Evolutionary conservation across 2,329 filamentous ascomycete genomes (phyloP).

Genomic region (Phyllosticta ampelicida): DNA sequence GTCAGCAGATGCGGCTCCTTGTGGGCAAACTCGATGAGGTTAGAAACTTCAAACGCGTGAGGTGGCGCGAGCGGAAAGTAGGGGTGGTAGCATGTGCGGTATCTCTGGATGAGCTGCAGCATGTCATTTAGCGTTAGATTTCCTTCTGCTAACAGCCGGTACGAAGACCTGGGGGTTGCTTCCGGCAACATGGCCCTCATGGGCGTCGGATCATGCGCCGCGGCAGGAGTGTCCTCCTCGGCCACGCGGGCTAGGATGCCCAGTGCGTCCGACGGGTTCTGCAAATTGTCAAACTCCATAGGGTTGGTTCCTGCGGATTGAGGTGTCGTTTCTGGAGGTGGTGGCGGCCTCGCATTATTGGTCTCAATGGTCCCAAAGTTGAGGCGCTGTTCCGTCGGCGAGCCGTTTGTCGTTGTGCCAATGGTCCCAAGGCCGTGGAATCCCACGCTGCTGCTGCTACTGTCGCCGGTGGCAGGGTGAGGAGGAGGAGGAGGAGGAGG

Average conservation of each 20-base stretch:
- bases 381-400: slow-evolving; percentile 4
- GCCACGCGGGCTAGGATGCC: slow-evolving; percentile 39
- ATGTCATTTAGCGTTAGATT: slow-evolving; percentile 36
- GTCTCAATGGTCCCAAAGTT: slow-evolving; percentile 4
- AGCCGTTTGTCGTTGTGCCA: slow-evolving; percentile 19
- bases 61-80: slow-evolving; percentile 59
- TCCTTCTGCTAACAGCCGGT: slow-evolving; percentile 31
- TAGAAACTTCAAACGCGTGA: slow-evolving; percentile 44
- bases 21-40: slow-evolving; percentile 45
- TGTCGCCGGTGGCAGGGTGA: slow-evolving; percentile 15
- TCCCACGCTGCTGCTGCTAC: slow-evolving; percentile 13
- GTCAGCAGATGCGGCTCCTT: slow-evolving; percentile 58
- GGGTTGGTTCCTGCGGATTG: slow-evolving; percentile 1
- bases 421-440: slow-evolving; percentile 28
- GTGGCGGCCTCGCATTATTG: neutral
- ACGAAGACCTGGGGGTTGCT: slow-evolving; percentile 31
- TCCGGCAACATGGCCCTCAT: slow-evolving; percentile 18
- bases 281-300: slow-evolving; percentile 32
- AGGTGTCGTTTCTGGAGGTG: neutral
- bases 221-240: slow-evolving; percentile 16
- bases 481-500: slow-evolving; percentile 14
- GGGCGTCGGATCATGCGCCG: slow-evolving; percentile 17
- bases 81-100: slow-evolving; percentile 55
- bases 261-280: slow-evolving; percentile 40
- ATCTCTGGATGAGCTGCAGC: slow-evolving; percentile 45